These are phyloP conservation scores for Sporothrix inflata DNA, from an alignment of 2,329 filamentous ascomycete species.

Conservation along the genomic window DNA sequence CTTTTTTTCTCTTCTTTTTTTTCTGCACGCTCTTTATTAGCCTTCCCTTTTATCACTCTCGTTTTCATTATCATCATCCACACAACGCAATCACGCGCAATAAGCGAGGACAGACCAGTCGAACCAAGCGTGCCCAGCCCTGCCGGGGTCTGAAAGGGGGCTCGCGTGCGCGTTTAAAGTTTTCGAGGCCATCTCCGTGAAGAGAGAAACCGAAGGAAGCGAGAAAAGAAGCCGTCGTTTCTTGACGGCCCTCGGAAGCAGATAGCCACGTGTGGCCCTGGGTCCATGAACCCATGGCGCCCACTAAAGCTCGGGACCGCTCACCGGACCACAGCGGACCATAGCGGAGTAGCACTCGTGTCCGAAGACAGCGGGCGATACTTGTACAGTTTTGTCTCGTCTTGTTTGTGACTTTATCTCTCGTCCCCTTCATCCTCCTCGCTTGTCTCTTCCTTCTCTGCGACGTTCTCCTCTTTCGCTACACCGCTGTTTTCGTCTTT, in stretches of 20 bases:
- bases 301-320: constrained; percentile 6
- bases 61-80: not conserved
- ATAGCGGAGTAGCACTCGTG: not conserved
- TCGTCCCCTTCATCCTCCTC: not conserved
- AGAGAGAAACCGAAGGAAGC: not conserved
- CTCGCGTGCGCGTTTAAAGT: constrained; percentile 10
- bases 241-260: not conserved
- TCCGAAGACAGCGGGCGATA: not conserved
- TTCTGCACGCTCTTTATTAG: no score
- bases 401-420: not conserved
- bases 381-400: not conserved
- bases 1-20: no score
- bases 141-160: not conserved
- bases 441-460: not conserved
- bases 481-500: constrained; percentile 15
- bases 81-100: not conserved
- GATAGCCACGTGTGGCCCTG: constrained; percentile 13
- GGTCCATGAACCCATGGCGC: not conserved
- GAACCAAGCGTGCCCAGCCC: no score
- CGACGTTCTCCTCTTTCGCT: not conserved
- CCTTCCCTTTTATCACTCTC: no score
- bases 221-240: not conserved
- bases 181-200: not conserved
- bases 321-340: not conserved
- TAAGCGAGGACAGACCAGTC: not conserved